These are phyloP conservation scores for Capsicum chinense DNA, from an alignment of 257 asterid genomes.

Conservation along the genomic window DNA sequence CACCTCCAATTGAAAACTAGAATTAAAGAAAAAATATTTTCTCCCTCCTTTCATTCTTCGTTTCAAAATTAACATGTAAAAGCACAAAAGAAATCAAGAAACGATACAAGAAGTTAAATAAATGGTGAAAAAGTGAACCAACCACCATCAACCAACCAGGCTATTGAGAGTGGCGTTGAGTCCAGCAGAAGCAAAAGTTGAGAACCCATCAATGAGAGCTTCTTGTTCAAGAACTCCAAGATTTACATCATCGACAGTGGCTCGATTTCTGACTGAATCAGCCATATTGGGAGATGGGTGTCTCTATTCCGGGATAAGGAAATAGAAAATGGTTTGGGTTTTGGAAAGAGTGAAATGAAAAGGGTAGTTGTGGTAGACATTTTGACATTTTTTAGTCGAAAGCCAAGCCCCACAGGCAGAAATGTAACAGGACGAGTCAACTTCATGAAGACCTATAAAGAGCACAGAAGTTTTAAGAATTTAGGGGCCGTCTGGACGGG, in stretches of 20 bases:
- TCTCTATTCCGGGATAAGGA: neutral
- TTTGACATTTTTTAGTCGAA: too few relatives aligned
- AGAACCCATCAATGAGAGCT: slow-evolving; percentile 21
- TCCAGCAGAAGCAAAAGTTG: slow-evolving; percentile 25
- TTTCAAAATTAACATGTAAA: neutral
- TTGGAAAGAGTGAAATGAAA: neutral
- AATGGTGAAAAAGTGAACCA: neutral
- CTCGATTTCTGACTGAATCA: neutral
- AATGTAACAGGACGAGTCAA: too few relatives aligned
- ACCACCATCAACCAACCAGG: slow-evolving; percentile 19
- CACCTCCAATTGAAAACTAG: neutral
- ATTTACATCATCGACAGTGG: neutral
- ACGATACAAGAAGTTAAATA: neutral
- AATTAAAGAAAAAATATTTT: neutral
- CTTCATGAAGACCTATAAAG: too few relatives aligned
- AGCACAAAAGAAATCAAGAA: neutral
- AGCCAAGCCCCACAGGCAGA: too few relatives aligned
- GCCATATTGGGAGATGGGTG: neutral
- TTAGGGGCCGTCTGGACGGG: too few relatives aligned
- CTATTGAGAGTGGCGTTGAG: slow-evolving; percentile 30
- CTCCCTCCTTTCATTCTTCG: neutral
- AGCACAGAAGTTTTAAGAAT: too few relatives aligned
- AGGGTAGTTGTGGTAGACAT: too few relatives aligned
- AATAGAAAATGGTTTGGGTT: too few relatives aligned
- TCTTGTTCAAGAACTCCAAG: slow-evolving; percentile 29